Evolutionary conservation across 768 basidiomycete genomes (phyloP).

Genomic region (Auricularia cornea): DNA sequence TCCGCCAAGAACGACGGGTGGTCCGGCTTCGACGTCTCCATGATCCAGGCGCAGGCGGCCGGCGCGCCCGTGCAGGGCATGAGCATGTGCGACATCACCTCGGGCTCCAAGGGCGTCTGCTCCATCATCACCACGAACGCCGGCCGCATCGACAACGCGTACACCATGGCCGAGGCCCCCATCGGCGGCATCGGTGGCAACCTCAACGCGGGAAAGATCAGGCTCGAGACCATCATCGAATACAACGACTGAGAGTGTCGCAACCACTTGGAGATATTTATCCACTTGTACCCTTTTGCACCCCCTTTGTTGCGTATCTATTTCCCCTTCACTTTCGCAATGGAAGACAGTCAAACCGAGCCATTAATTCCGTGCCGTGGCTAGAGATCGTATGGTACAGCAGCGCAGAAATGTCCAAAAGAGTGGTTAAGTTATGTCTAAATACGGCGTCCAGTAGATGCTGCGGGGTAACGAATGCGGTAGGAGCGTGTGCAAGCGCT

Average conservation of each 20-base stretch:
- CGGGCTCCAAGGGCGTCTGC: neutral
- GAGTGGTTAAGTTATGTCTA: neutral
- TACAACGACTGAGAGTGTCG: neutral
- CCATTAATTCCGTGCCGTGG: too few species aligned
- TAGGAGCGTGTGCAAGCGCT: neutral
- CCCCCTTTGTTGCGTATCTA: neutral
- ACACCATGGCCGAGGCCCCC: neutral
- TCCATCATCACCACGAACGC: neutral
- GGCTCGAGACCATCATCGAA: neutral
- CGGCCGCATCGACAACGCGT: neutral
- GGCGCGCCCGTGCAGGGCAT: neutral
- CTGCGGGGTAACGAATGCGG: too few species aligned
- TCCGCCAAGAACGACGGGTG: neutral
- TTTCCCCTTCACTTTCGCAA: too few species aligned
- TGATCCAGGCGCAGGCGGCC: neutral
- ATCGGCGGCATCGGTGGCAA: neutral
- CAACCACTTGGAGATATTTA: neutral
- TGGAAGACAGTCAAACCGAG: too few species aligned
- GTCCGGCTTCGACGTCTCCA: slow-evolving; percentile 1
- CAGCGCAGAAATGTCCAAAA: too few species aligned
- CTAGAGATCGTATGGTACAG: too few species aligned
- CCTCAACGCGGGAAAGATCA: neutral
- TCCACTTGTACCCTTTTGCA: neutral
- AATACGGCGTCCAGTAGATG: neutral
- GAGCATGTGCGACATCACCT: neutral